A percentile compares a stretch with the other conserved stretches of the same genome.
These are phyloP conservation scores for Isatis tinctoria DNA, from an alignment of 345 rosid genomes.

Conservation along the genomic window DNA sequence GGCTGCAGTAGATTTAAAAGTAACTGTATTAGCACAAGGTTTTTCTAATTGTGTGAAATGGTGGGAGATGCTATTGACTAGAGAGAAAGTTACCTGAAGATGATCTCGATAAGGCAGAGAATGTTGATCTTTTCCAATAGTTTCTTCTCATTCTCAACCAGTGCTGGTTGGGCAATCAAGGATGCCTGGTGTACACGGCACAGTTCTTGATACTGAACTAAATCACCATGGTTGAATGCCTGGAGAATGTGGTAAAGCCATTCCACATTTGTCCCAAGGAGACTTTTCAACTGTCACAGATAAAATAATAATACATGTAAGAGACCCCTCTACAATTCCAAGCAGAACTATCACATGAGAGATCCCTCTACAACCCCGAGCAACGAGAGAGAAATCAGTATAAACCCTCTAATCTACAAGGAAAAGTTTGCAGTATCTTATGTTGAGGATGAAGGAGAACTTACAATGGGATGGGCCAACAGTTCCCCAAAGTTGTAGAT, in stretches of 20 bases:
- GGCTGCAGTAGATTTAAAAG: constrained; percentile 45
- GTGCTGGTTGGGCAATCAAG: constrained; percentile 86
- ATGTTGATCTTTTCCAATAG: constrained; percentile 94
- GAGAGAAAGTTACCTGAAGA: constrained; percentile 63
- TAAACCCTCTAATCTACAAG: neutral
- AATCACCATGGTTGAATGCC: constrained; percentile 87
- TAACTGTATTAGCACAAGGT: neutral
- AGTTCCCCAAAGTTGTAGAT: constrained; percentile 98
- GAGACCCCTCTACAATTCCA: neutral
- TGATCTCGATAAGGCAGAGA: constrained; percentile 95
- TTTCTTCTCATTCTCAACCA: constrained; percentile 87
- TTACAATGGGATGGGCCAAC: constrained; percentile 98
- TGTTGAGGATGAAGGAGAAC: constrained; percentile 24
- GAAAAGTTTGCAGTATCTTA: neutral
- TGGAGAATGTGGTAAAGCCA: constrained; percentile 97
- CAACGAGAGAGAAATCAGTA: neutral
- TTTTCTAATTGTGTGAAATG: neutral
- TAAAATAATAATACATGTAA: neutral
- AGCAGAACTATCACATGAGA: neutral
- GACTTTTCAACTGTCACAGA: constrained; percentile 73
- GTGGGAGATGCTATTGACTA: neutral
- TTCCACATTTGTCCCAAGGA: constrained; percentile 80
- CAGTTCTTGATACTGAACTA: constrained; percentile 79
- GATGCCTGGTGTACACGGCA: constrained; percentile 81
- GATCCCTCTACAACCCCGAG: neutral